Base-by-base conservation (phyloP, 2,329 filamentous ascomycete species). In the Colletotrichum simmondsii region DNA sequence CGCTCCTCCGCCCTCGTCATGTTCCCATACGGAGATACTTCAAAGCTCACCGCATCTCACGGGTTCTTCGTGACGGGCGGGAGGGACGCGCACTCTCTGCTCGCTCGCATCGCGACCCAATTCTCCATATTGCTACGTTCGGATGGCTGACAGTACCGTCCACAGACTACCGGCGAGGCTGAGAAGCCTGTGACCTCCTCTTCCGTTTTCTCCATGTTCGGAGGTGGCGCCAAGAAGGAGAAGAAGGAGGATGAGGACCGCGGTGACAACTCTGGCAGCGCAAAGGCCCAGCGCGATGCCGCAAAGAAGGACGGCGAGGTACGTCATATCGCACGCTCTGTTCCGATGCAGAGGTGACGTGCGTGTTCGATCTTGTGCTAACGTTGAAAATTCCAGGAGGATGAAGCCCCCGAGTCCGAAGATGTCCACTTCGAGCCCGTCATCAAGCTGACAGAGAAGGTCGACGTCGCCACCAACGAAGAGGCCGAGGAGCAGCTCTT, bases 381-480 rank as follows among this genome's bases (percentile, higher is more conserved):
- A 75, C 65, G 56, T 52, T 49, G 19, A n/a, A 8, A n/a, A 32
- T 49, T 8, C 42, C 49, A 35, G 56, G 92, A 97, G 77, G 92
- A 98, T 52, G 93, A 95, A 77, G 90, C 92, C 73, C 93, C 93
- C 78, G 95, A 97, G 83, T 96, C 94, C 77, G 94, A 94, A 78
- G 96, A 98, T 77, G 94, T 98, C 75, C 94, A 98, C 87, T 99
- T 98, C 87, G 95, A 98, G 88, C 97, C 97, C 77, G 95, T 99
- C 78, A 94, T 98, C 81, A 95, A 92, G 86, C 89, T 99, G 81
- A 98, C 96, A 75, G 95, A 99, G 89, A 97, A 97, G 88, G 93
- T 98, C 80, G 96, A 98, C 82, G 93, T 91, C 81, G 97, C 97
- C 91, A 98, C 97, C 85, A 97, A 98, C 87, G 97, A 99, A 87